Evolutionary conservation across 1,284 basidiomycete species (phyloP).

Genomic region (Tausonia pullulans): DNA sequence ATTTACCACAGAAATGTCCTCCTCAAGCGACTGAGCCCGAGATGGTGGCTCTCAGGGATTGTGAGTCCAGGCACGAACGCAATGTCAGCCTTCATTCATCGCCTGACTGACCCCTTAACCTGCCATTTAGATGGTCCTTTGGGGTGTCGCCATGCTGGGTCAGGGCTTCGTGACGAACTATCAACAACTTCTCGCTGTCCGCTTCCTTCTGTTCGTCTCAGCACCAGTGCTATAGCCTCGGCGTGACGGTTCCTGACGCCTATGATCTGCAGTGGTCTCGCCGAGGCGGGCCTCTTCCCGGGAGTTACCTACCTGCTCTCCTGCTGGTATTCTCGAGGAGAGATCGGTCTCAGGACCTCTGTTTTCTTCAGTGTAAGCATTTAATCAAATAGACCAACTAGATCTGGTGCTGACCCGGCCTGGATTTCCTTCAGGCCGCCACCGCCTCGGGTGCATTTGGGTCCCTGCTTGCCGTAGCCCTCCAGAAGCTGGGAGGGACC

Average conservation of each 20-base stretch:
- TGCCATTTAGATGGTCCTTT: constrained; percentile 28
- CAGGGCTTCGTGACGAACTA: constrained; percentile 35
- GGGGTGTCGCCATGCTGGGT: constrained; percentile 36
- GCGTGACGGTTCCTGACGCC: background rate
- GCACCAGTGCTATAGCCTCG: constrained; percentile 7
- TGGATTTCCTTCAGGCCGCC: constrained; percentile 20
- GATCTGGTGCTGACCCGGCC: too few species aligned
- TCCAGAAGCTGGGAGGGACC: constrained; percentile 33
- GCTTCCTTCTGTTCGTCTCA: constrained; percentile 23
- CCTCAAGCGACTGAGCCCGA: constrained; percentile 7
- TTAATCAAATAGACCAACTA: background rate
- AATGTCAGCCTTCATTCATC: background rate
- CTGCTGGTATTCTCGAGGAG: constrained; percentile 17
- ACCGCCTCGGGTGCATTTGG: constrained; percentile 35
- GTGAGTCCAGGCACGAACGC: background rate
- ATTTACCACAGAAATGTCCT: constrained; percentile 1
- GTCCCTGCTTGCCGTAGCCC: constrained; percentile 32
- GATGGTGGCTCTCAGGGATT: constrained; percentile 1
- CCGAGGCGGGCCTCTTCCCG: constrained; percentile 31
- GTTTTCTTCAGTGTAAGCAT: constrained; percentile 22
- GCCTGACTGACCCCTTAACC: background rate
- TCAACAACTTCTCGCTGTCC: constrained; percentile 27
- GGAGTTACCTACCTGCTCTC: constrained; percentile 30
- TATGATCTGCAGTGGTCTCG: constrained; percentile 17
- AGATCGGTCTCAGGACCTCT: constrained; percentile 21